These are phyloP conservation scores for Triangularia setosa DNA, from an alignment of 2,329 filamentous ascomycete genomes.

Conservation along the genomic window DNA sequence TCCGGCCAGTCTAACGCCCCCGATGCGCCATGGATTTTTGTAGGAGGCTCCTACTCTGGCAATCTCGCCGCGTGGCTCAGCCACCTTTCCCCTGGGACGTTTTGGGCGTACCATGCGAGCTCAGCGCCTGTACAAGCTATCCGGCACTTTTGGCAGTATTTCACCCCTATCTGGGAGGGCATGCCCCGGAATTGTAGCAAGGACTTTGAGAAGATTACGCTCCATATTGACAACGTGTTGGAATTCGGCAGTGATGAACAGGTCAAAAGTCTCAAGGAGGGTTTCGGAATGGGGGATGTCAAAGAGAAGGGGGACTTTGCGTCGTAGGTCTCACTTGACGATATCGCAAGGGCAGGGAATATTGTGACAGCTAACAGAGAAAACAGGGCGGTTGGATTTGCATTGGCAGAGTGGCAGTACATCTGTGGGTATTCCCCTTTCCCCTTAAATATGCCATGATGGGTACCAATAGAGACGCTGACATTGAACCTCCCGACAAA, in stretches of 20 bases:
- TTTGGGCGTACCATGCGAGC: constrained; percentile 58
- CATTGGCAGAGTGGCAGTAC: constrained; percentile 37
- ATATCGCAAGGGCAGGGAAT: neutral
- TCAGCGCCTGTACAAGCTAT: constrained; percentile 54
- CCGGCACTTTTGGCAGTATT: constrained; percentile 57
- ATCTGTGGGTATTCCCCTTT: constrained; percentile 1
- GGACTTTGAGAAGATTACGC: constrained; percentile 48
- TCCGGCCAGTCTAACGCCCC: constrained; percentile 45
- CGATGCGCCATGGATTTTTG: constrained; percentile 53
- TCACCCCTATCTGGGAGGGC: constrained; percentile 51
- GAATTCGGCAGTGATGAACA: constrained; percentile 39
- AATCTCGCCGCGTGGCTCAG: constrained; percentile 54
- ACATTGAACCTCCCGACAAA: neutral
- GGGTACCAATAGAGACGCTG: neutral
- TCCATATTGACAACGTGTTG: constrained; percentile 50
- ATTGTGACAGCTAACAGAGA: neutral
- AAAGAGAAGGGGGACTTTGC: constrained; percentile 51
- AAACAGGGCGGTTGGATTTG: constrained; percentile 28
- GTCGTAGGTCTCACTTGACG: constrained; percentile 22
- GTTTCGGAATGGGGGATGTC: constrained; percentile 49
- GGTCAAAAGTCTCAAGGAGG: constrained; percentile 43
- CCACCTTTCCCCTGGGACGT: constrained; percentile 49
- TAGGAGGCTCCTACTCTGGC: constrained; percentile 55
- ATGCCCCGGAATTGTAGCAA: constrained; percentile 57
- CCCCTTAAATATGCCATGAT: neutral